Conservation (phyloP, 345 rosid species). For the Aquilaria sinensis region DNA sequence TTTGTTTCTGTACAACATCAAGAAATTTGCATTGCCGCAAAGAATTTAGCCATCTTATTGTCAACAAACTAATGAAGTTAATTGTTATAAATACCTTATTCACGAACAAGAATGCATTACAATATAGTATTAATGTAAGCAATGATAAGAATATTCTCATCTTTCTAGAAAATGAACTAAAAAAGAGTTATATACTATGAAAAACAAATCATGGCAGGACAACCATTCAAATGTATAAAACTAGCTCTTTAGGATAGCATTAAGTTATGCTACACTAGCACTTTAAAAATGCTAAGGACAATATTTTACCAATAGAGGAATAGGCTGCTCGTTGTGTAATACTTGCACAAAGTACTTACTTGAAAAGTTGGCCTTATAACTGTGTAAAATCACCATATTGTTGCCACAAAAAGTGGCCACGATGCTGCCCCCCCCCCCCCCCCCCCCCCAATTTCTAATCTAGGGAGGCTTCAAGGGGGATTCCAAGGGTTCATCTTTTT, state of each 20-base stretch:
- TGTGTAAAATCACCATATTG: slow-evolving; percentile 77
- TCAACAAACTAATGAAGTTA: background rate
- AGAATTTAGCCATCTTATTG: background rate
- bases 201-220: background rate
- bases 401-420: slow-evolving; percentile 88
- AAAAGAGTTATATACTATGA: background rate
- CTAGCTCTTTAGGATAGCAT: too few species aligned
- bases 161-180: background rate
- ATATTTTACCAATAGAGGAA: slow-evolving; percentile 63
- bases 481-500: slow-evolving; percentile 63
- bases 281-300: background rate
- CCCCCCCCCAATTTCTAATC: slow-evolving; percentile 47
- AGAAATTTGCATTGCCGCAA: background rate
- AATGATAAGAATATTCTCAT: background rate
- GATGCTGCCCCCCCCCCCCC: slow-evolving; percentile 64
- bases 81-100: slow-evolving; percentile 51
- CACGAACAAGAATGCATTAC: slow-evolving; percentile 12
- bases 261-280: too few species aligned
- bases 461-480: slow-evolving; percentile 86
- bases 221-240: background rate
- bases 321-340: slow-evolving; percentile 81
- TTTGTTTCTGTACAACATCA: slow-evolving; percentile 39
- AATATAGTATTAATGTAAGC: background rate
- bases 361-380: slow-evolving; percentile 53
- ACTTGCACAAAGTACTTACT: slow-evolving; percentile 80